Conservation (phyloP, 495 filamentous ascomycete species). For the Cercophora sp. region DNA sequence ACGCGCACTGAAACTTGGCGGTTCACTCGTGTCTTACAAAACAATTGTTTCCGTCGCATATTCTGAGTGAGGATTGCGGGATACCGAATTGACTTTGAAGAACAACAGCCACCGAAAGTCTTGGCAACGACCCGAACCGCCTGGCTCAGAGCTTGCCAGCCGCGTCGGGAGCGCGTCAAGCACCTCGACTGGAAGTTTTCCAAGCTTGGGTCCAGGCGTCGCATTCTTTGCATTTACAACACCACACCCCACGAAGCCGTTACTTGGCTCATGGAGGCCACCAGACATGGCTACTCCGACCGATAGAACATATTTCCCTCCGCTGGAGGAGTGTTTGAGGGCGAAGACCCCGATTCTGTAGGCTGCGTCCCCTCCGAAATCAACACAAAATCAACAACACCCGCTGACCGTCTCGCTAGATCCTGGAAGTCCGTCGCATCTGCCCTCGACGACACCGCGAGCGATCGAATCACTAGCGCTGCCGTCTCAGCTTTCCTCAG, state of each 20-base stretch:
- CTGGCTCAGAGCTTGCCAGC: conserved; percentile 17
- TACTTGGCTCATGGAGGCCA: conserved; percentile 35
- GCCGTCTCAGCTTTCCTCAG: conserved; percentile 61
- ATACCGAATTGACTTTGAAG: too few relatives aligned
- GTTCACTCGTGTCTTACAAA: too few relatives aligned
- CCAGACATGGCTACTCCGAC: conserved; percentile 62
- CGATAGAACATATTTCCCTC: conserved; percentile 46
- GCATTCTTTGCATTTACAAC: conserved; percentile 9
- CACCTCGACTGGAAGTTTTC: conserved; percentile 5
- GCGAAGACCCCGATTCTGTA: conserved; percentile 43
- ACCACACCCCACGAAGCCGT: conserved; percentile 5
- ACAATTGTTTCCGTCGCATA: too few relatives aligned
- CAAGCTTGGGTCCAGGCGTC: not conserved
- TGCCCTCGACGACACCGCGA: conserved; percentile 54
- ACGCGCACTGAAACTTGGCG: too few relatives aligned
- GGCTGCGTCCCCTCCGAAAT: too few relatives aligned
- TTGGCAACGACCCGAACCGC: not conserved
- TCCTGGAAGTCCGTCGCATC: conserved; percentile 74
- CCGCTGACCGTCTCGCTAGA: too few relatives aligned
- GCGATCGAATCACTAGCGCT: conserved; percentile 43
- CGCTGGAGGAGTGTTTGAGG: conserved; percentile 44
- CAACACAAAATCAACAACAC: too few relatives aligned
- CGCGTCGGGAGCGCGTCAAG: conserved; percentile 23
- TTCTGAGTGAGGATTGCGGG: too few relatives aligned
- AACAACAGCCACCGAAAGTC: too few relatives aligned